A percentile compares a stretch with the other conserved stretches of the same genome.
Conservation (phyloP, 1,284 basidiomycete genomes). For the Neolentinus lepideus region DNA sequence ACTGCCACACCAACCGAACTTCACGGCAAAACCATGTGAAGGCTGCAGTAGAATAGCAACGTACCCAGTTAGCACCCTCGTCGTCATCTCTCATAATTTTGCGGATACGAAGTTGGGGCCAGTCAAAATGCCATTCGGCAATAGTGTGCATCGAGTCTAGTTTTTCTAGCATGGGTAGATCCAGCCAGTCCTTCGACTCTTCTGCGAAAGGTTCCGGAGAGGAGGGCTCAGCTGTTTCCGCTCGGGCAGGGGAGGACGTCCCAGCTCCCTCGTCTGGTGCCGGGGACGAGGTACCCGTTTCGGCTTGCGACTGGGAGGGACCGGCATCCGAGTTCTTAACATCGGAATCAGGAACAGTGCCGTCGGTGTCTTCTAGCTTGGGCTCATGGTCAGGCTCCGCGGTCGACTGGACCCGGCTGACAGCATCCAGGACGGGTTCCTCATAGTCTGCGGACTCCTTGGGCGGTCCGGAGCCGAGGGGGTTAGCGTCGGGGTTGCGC, state of each 20-base stretch:
- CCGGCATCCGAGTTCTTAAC: background rate
- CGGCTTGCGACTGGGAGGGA: too few relatives aligned
- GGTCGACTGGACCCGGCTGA: background rate
- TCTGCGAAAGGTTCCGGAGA: conserved; percentile 5
- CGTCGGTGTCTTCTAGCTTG: background rate
- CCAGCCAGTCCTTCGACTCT: conserved; percentile 56
- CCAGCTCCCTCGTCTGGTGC: too few relatives aligned
- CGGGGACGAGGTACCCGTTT: too few relatives aligned
- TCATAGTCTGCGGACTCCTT: background rate
- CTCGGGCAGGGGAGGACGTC: background rate
- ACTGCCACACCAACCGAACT: background rate
- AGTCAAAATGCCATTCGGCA: conserved; percentile 80
- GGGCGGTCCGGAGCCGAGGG: conserved; percentile 44
- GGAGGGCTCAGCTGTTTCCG: background rate
- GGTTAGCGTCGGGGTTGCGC: conserved; percentile 61
- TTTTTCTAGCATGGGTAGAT: conserved; percentile 64
- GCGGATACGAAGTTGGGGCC: conserved; percentile 38
- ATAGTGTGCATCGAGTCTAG: conserved; percentile 71
- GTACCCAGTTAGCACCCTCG: conserved; percentile 67
- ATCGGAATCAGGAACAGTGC: background rate
- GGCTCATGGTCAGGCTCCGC: background rate
- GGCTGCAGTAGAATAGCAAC: conserved; percentile 27
- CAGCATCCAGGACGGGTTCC: background rate
- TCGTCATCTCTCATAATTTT: conserved; percentile 72
- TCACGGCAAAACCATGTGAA: too few relatives aligned